Conservation (phyloP, 2,329 filamentous ascomycete species). For the Metarhizium rileyi region DNA sequence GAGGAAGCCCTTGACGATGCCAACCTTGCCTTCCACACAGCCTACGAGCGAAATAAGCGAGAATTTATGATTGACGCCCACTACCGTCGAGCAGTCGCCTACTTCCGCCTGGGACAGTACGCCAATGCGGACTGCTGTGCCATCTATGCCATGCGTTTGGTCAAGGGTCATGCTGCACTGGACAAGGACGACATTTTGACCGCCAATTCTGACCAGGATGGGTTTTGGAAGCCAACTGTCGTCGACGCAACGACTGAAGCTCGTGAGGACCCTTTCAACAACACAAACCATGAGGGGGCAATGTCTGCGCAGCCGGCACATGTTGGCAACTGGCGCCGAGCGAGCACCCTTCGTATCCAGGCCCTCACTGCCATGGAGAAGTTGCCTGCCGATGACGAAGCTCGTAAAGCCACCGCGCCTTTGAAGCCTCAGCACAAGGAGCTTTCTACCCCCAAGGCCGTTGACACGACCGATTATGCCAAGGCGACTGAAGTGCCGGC, state of each 20-base stretch:
- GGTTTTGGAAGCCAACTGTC: constrained; percentile 35
- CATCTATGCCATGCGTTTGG: constrained; percentile 39
- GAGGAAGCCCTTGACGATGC: constrained; percentile 60
- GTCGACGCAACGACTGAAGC: constrained; percentile 13
- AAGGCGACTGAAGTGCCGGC: neutral
- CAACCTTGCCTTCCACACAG: constrained; percentile 53
- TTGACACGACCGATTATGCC: constrained; percentile 1
- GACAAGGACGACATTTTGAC: constrained; percentile 22
- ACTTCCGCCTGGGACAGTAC: constrained; percentile 60
- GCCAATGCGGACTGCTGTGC: constrained; percentile 69
- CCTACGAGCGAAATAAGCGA: constrained; percentile 59
- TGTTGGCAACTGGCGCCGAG: constrained; percentile 25
- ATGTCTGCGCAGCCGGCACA: neutral
- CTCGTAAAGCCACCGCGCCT: constrained; percentile 33
- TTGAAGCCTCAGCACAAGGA: constrained; percentile 22
- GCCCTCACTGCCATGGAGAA: constrained; percentile 34
- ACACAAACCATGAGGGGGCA: constrained; percentile 20
- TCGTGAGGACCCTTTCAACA: constrained; percentile 5
- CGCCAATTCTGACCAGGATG: constrained; percentile 30
- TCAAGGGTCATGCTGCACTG: constrained; percentile 20
- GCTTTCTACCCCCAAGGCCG: constrained; percentile 12
- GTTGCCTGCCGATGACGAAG: constrained; percentile 33
- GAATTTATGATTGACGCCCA: constrained; percentile 74
- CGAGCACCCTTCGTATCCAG: constrained; percentile 37
- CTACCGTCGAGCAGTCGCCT: constrained; percentile 65